Base-by-base conservation (phyloP, 1,139 yeast species). In the Protomyces macrosporus region DNA sequence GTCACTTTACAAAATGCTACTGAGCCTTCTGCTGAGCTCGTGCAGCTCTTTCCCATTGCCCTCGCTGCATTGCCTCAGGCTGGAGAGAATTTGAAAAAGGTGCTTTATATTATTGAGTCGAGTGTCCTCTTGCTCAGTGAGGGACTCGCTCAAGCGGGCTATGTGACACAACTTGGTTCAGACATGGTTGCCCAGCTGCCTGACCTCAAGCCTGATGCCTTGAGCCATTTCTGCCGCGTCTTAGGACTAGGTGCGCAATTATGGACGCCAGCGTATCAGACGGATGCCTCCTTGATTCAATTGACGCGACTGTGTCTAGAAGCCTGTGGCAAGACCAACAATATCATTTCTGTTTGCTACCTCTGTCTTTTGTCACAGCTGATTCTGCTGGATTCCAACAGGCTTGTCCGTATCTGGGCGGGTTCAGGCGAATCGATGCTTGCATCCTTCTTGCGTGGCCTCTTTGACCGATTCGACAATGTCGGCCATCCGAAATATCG, bases 401-500 rank as follows among this genome's bases (percentile, higher is more conserved):
- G 52, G 10, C 12, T 40, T 3, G 10, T 14, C 6, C 40, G n/a
- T 10, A 12, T 42, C 14, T 58, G 55, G 56, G 10, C 42, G 2
- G 3, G 34, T 6, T 42, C 48, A 14, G 48, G 48, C 48, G 48
- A 42, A 5, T 16, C 48, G 6, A 23, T 42, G n/a, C 52, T 51
- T 9, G 34, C 36, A 6, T 52, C 33, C 5, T 39, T 42, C 14
- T n/a, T 58, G 35, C 50, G 40, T 3, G n/a, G 34, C 9, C 14
- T 58, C 33, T 45, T 58, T 32, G 45, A 40, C 10, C 71, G 72
- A 57, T 73, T 78, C 67, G 80, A 79, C 62, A 81, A 80, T 67
- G 80, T 85, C 71, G 87, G 87, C 6, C 86, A 84, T 70, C 91
- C 95, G 4, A 77, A 86, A 67, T 83, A 81, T 69, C 83, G 82